These are phyloP conservation scores for Knufia petricola DNA, from an alignment of 2,329 filamentous ascomycete genomes.

Conservation along the genomic window DNA sequence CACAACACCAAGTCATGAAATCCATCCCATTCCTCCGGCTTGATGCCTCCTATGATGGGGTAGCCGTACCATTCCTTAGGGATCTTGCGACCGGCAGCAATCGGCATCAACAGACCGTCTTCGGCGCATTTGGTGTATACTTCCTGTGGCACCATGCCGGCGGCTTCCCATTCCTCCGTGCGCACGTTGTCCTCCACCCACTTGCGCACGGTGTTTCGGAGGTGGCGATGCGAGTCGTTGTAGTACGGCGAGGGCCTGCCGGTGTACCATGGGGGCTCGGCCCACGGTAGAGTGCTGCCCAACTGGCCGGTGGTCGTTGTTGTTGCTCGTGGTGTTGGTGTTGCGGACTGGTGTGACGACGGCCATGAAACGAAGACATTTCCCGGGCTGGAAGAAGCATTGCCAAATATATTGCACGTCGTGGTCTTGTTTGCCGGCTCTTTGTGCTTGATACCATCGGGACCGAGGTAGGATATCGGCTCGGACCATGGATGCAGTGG, in stretches of 20 bases:
- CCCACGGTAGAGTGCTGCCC: conserved; percentile 25
- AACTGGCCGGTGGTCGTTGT: background rate
- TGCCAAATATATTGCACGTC: too few species aligned
- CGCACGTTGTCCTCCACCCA: conserved; percentile 52
- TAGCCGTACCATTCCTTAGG: conserved; percentile 13
- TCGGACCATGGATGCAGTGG: too few species aligned
- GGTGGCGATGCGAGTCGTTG: conserved; percentile 49
- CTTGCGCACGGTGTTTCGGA: conserved; percentile 47
- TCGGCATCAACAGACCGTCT: conserved; percentile 8
- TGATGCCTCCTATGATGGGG: conserved; percentile 23
- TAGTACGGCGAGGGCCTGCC: conserved; percentile 48
- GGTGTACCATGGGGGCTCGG: conserved; percentile 36
- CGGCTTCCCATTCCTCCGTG: conserved; percentile 56
- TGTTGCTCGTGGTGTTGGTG: too few species aligned
- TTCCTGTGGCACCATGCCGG: conserved; percentile 40
- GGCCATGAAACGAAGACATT: too few species aligned
- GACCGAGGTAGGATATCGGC: too few species aligned
- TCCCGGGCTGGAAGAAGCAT: too few species aligned
- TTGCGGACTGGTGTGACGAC: too few species aligned
- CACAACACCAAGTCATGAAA: conserved; percentile 32
- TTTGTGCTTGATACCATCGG: too few species aligned
- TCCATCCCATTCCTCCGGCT: conserved; percentile 27
- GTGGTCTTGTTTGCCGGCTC: too few species aligned
- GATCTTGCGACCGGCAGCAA: conserved; percentile 5
- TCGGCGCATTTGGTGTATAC: conserved; percentile 9